phyloP scores from a whole-genome alignment of 306 rosid species.

The Cotoneaster glaucophyllus region DNA sequence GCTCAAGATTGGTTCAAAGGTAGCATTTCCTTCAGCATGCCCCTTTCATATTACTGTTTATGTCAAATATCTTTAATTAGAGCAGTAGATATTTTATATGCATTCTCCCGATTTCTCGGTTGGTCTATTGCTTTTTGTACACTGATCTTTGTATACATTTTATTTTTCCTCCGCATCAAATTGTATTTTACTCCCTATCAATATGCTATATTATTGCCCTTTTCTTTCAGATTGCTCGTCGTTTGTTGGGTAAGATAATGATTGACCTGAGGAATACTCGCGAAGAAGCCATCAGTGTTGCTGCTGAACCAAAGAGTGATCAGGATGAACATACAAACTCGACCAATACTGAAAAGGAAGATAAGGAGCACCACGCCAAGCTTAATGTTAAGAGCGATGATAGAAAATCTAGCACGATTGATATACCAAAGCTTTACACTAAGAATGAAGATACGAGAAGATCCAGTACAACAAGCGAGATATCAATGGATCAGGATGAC shows the following conservation, averaged over 20 bases:
- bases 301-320: conserved; percentile 70
- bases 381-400: conserved; percentile 53
- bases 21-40: conserved; percentile 5
- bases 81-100: neutral
- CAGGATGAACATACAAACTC: conserved; percentile 42
- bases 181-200: neutral
- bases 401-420: conserved; percentile 36
- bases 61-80: neutral
- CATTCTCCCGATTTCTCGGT: conserved; percentile 14
- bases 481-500: conserved; percentile 78
- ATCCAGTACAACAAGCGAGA: conserved; percentile 37
- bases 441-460: conserved; percentile 67
- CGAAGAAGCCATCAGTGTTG: conserved; percentile 91
- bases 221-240: conserved; percentile 80
- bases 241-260: conserved; percentile 86
- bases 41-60: neutral
- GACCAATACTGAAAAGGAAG: conserved; percentile 44
- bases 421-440: conserved; percentile 26
- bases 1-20: conserved; percentile 95
- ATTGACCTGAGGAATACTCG: conserved; percentile 93
- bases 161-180: neutral
- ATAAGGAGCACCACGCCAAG: conserved; percentile 46
- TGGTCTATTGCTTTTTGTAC: conserved; percentile 11
- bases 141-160: neutral
- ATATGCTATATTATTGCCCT: neutral